A percentile compares a stretch with the other conserved stretches of the same genome.
Conservation (phyloP, 2,329 filamentous ascomycete species). For the Teratosphaeria zuluensis region DNA sequence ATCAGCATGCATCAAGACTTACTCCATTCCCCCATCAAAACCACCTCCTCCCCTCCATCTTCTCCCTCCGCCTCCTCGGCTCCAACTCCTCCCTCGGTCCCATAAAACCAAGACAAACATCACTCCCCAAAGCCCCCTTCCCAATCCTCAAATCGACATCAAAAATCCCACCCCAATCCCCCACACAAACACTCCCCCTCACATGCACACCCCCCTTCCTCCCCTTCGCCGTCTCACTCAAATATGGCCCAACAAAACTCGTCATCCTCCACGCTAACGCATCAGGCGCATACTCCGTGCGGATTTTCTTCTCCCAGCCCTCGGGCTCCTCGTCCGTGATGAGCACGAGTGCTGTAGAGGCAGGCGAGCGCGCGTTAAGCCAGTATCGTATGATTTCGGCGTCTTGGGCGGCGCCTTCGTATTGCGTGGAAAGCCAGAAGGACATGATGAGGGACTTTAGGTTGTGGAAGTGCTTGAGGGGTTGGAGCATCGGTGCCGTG, state of each 20-base stretch:
- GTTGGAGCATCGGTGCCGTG: slow-evolving; percentile 28
- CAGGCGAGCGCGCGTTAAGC: slow-evolving; percentile 30
- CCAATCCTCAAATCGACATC: slow-evolving; percentile 37
- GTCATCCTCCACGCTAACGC: slow-evolving; percentile 33
- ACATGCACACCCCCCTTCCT: slow-evolving; percentile 34
- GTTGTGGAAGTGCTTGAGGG: slow-evolving; percentile 34
- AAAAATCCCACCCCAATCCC: slow-evolving; percentile 32
- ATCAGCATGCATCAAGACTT: neutral
- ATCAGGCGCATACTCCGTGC: slow-evolving; percentile 30
- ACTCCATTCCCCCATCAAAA: slow-evolving; percentile 24
- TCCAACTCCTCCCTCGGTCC: slow-evolving; percentile 38
- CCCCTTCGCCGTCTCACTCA: slow-evolving; percentile 32
- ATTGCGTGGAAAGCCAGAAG: slow-evolving; percentile 33
- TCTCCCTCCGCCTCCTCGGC: slow-evolving; percentile 30
- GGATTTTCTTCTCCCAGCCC: slow-evolving; percentile 33
- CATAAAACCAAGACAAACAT: slow-evolving; percentile 31
- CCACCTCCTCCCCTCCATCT: slow-evolving; percentile 35
- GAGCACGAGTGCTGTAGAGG: slow-evolving; percentile 30
- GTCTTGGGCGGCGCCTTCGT: slow-evolving; percentile 28
- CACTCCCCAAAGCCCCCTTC: slow-evolving; percentile 17
- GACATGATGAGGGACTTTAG: slow-evolving; percentile 33
- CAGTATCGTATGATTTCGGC: slow-evolving; percentile 36
- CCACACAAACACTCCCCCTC: slow-evolving; percentile 37
- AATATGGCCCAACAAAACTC: slow-evolving; percentile 29
- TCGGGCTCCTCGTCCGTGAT: slow-evolving; percentile 23